Evolutionary conservation across 345 rosid species (phyloP), one percentile per base, ranked within the genome.

Genomic region (Leavenworthia alabamica): DNA sequence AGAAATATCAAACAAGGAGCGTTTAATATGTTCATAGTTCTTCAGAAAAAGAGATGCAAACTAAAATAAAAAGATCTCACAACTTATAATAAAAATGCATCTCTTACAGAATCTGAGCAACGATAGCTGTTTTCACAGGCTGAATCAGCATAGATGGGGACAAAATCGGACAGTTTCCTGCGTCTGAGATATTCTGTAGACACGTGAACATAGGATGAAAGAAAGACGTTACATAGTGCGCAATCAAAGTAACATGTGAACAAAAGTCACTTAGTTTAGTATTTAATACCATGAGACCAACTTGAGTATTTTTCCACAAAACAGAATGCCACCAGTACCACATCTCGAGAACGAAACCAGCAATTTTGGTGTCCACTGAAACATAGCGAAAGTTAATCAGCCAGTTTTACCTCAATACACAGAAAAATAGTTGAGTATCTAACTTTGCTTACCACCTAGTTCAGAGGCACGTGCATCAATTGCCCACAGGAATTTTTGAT

Each of bases 291-390:
- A 53, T 56, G 66, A 75, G 47, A 62, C 56, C 64, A 67, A 27
- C 55, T 65, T 78, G 69, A 32, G 60, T 48, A 53, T 78, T 77
- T 65, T 63, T 81, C 98, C 98, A 89, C 80, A 92, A 54, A 59
- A 81, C 78, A 48, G 80, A 80, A 75, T 92, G 98, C 98, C 98
- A 92, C 77, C 82, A 72, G 61, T 77, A 86, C 96, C 95, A 85
- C 84, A 92, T 81, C 77, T 92, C 98, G 57, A 86, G 86, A 76
- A 83, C 81, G 74, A 73, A 80, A 67, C 84, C 77, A 16, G 82
- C 48, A 42, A 92, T 62, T 73, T 80, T 83, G 66, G 74, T 50
- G 73, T 80, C 77, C 54, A 60, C 98, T 92, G 85, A 57, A 73
- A 60, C 44, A 63, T 27, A 47, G 20, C 26, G 28, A 59, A 51